Evolutionary conservation across 2,329 filamentous ascomycete genomes (phyloP), one percentile per base, ranked within the genome.

Genomic region (Chalara sp.): DNA sequence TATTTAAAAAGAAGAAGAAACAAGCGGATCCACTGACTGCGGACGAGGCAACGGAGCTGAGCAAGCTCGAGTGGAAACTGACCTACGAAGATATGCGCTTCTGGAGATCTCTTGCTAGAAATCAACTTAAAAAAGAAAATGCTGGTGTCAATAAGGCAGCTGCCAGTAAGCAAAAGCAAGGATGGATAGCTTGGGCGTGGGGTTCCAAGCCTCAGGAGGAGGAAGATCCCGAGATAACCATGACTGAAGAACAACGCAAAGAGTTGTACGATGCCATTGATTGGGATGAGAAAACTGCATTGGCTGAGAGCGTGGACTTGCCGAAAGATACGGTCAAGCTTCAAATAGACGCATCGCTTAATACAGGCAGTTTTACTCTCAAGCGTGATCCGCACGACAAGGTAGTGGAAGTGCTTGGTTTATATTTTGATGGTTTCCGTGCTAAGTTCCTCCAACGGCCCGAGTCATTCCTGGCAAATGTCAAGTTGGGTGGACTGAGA

Each of bases 241-340:
- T 99, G 78, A 95, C 89, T 0, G 93, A 99, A 55, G 85, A 97
- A 68, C 91, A 99, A 67, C 85, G 92, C 41, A 90, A 97, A 66
- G 92, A 99, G 69, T 79, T 99, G 7, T 99, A 97, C 67, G 86
- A 95, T 60, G 95, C 89, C 46, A 99, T 99, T 61, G 93, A 97
- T 62, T 99, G 92, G 84, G 89, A 99, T 56, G 93, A 99, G 69
- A 97, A 96, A 73, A 84, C 91, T 53, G 88, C 87, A 2, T 78
- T 99, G 39, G 78, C 89, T 0, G 90, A 96, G 58, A 85, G 87
- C 41, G 84, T 99, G 4, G 93, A 99, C 60, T 76, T 90, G 32
- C 95, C 95, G 0, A 82, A 88, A 49, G 93, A 99, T 60, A 89
- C 89, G 7, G 78, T 99, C 62, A 96, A 97, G 69, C 76, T 97